Conservation (phyloP, 225 moss, liverwort and hornwort species). For the Climacium dendroides region DNA sequence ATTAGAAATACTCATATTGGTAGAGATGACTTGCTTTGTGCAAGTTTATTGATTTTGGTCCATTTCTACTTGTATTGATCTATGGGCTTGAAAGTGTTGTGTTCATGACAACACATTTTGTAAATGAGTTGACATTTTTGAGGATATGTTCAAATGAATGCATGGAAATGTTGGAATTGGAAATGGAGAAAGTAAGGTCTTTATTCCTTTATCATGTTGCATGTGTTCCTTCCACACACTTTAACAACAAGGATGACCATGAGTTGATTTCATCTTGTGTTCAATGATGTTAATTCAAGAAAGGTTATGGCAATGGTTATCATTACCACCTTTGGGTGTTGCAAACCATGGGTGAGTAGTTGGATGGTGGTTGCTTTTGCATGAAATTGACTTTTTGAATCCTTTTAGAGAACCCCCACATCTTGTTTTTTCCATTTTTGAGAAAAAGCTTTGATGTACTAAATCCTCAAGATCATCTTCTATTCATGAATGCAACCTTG, state of each 20-base stretch:
- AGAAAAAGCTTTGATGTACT: background rate
- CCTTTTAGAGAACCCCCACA: background rate
- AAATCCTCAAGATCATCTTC: background rate
- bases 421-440: background rate
- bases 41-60: background rate
- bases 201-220: background rate
- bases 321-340: background rate
- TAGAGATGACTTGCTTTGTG: background rate
- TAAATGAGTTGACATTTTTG: background rate
- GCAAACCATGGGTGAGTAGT: background rate
- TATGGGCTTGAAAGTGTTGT: background rate
- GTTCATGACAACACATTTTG: background rate
- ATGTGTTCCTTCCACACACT: background rate
- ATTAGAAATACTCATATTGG: background rate
- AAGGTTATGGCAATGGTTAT: background rate
- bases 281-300: background rate
- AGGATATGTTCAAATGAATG: background rate
- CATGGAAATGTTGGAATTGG: background rate
- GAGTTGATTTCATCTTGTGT: background rate
- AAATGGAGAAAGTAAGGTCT: background rate
- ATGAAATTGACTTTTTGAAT: background rate
- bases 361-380: background rate
- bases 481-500: background rate
- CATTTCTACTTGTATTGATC: background rate
- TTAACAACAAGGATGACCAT: background rate